Percentiles rank a stretch among this genome's conserved stretches.
Conservation (phyloP, 2,329 filamentous ascomycete species). For the Lasiodiplodia sp. region DNA sequence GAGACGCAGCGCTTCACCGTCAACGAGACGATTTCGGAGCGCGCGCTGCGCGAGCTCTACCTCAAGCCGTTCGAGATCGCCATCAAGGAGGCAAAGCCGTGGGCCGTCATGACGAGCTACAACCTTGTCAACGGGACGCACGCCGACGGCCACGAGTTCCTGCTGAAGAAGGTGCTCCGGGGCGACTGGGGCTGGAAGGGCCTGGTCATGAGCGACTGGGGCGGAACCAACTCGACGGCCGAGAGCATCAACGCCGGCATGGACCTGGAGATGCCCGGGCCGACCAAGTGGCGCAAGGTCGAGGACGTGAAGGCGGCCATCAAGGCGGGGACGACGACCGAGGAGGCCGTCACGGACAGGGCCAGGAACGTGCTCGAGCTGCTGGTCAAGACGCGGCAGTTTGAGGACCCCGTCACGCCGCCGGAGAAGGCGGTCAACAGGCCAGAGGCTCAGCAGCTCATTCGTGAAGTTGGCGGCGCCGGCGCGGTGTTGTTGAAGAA, state of each 20-base stretch:
- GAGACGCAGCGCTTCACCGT: slow-evolving; percentile 72
- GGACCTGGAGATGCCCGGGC: slow-evolving; percentile 52
- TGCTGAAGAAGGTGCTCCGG: slow-evolving; percentile 52
- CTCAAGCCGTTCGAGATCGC: slow-evolving; percentile 78
- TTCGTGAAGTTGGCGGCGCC: slow-evolving; percentile 67
- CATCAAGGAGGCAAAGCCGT: slow-evolving; percentile 69
- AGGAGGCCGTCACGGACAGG: slow-evolving; percentile 53
- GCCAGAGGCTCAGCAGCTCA: slow-evolving; percentile 64
- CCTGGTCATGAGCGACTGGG: slow-evolving; percentile 53
- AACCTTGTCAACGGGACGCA: slow-evolving; percentile 69
- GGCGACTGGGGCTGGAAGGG: slow-evolving; percentile 51
- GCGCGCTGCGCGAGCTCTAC: slow-evolving; percentile 73
- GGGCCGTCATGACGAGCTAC: slow-evolving; percentile 74
- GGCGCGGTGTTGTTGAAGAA: slow-evolving; percentile 72
- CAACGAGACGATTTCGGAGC: slow-evolving; percentile 69
- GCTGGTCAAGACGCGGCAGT: slow-evolving; percentile 67
- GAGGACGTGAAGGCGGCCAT: slow-evolving; percentile 45
- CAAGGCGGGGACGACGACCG: slow-evolving; percentile 49
- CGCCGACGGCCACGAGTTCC: slow-evolving; percentile 47
- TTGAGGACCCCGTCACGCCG: slow-evolving; percentile 61
- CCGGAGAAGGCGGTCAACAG: slow-evolving; percentile 63
- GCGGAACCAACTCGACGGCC: slow-evolving; percentile 48
- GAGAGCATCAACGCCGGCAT: slow-evolving; percentile 48
- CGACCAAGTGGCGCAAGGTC: slow-evolving; percentile 47
- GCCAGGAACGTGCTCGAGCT: slow-evolving; percentile 67